phyloP scores from a whole-genome alignment of 1,284 basidiomycete species.

The Caloboletus firmus region DNA sequence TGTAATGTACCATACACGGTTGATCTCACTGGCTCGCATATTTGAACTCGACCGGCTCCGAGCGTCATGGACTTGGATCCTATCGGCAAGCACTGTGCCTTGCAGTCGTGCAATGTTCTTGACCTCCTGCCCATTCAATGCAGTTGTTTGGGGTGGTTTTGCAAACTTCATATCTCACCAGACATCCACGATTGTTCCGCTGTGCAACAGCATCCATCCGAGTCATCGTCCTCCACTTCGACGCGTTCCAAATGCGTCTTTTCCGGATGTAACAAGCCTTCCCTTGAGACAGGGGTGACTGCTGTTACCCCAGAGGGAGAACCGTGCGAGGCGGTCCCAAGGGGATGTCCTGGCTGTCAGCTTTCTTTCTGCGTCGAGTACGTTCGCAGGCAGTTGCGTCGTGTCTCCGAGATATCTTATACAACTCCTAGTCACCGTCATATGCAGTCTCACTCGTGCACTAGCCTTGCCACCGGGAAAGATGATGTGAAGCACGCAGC shows the following conservation, averaged over 20 bases:
- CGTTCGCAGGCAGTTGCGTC: conserved; percentile 17
- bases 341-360: conserved; percentile 53
- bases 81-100: conserved; percentile 48
- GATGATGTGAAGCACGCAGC: conserved; percentile 43
- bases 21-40: too few relatives aligned
- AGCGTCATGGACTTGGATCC: conserved; percentile 37
- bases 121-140: conserved; percentile 57
- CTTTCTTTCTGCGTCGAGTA: conserved; percentile 65
- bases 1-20: conserved; percentile 3
- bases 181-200: conserved; percentile 56
- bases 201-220: conserved; percentile 7
- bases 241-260: conserved; percentile 52
- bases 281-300: conserved; percentile 43
- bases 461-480: conserved; percentile 17
- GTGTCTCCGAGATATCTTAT: conserved; percentile 12
- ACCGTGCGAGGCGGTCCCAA: conserved; percentile 8
- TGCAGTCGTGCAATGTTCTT: conserved; percentile 45
- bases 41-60: too few relatives aligned
- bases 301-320: conserved; percentile 33
- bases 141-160: conserved; percentile 45
- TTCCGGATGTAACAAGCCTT: conserved; percentile 52
- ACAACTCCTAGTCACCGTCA: conserved; percentile 54
- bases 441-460: conserved; percentile 55
- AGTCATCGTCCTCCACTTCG: conserved; percentile 4
- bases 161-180: conserved; percentile 52